A percentile compares a stretch with the other conserved stretches of the same genome.
phyloP scores from a whole-genome alignment of 495 filamentous ascomycete species.

The Lepidopterella palustris region DNA sequence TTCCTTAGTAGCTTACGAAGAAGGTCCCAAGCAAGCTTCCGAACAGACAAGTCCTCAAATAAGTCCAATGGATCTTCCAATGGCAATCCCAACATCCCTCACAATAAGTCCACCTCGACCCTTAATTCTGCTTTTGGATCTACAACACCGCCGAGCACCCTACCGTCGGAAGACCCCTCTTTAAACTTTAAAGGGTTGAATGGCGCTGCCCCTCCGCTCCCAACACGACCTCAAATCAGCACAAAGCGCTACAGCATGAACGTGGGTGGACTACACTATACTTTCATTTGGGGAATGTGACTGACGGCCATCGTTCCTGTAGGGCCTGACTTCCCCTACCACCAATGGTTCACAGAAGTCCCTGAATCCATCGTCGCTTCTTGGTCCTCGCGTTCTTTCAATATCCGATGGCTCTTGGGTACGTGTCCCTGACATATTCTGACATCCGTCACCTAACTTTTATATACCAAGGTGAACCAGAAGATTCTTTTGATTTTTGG shows the following conservation, averaged over 20 bases:
- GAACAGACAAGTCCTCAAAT: constrained; percentile 45
- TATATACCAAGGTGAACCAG: constrained; percentile 68
- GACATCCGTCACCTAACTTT: constrained; percentile 13
- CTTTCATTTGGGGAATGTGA: background rate
- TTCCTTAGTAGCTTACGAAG: constrained; percentile 76
- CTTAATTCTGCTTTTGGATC: constrained; percentile 53
- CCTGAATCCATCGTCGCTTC: constrained; percentile 57
- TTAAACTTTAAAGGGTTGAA: constrained; percentile 43
- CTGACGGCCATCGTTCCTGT: constrained; percentile 39
- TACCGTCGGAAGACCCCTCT: constrained; percentile 49
- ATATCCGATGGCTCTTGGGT: constrained; percentile 80
- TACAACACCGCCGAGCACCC: constrained; percentile 54
- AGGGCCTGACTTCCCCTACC: constrained; percentile 38
- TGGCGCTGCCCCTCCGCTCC: constrained; percentile 41
- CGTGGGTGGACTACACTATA: constrained; percentile 21
- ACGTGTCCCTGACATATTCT: constrained; percentile 8
- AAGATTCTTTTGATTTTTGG: constrained; percentile 78
- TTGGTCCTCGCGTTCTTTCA: constrained; percentile 69
- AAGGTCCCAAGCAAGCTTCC: constrained; percentile 48
- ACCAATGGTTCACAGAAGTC: constrained; percentile 26
- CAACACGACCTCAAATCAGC: constrained; percentile 28
- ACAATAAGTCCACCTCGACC: constrained; percentile 57
- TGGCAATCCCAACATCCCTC: constrained; percentile 6
- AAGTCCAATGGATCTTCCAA: constrained; percentile 35
- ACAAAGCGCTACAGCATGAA: constrained; percentile 39